Evolutionary conservation across 768 basidiomycete genomes (phyloP).

Genomic region (Suillus subalutaceus): DNA sequence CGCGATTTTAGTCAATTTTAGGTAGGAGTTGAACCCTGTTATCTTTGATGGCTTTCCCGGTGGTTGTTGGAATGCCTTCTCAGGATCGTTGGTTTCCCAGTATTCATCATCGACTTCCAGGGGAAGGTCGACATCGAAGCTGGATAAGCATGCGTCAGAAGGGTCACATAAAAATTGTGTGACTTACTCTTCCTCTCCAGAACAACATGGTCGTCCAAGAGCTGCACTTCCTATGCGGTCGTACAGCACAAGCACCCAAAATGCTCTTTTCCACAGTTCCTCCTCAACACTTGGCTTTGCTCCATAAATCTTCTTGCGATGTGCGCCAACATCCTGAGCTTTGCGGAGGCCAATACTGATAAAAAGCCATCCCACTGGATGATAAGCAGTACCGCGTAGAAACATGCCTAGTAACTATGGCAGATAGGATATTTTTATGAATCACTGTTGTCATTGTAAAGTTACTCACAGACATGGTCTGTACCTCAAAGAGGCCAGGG

Average conservation of each 20-base stretch:
- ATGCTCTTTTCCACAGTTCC: constrained; percentile 79
- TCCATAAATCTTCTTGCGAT: constrained; percentile 62
- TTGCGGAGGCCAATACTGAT: constrained; percentile 59
- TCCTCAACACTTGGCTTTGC: constrained; percentile 51
- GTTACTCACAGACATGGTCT: constrained; percentile 52
- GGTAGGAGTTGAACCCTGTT: constrained; percentile 62
- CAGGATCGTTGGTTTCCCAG: constrained; percentile 61
- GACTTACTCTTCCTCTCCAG: constrained; percentile 69
- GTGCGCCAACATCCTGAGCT: constrained; percentile 77
- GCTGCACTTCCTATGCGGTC: constrained; percentile 58
- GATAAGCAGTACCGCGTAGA: constrained; percentile 49
- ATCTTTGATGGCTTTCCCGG: constrained; percentile 56
- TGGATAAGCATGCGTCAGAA: constrained; percentile 35
- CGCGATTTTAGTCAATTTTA: constrained; percentile 70
- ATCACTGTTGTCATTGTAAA: constrained; percentile 2
- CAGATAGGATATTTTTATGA: constrained; percentile 15
- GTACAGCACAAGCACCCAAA: constrained; percentile 68
- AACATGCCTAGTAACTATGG: constrained; percentile 57
- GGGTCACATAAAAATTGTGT: not conserved
- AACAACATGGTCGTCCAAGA: constrained; percentile 57
- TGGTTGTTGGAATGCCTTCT: constrained; percentile 69
- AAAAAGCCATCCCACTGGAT: constrained; percentile 57
- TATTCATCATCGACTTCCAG: constrained; percentile 83
- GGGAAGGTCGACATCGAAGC: constrained; percentile 82
- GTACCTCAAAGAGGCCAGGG: constrained; percentile 63